Percentiles rank a stretch among this genome's conserved stretches.
Conservation (phyloP, 805 yeast genomes). For the Clavispora vitiphila region DNA sequence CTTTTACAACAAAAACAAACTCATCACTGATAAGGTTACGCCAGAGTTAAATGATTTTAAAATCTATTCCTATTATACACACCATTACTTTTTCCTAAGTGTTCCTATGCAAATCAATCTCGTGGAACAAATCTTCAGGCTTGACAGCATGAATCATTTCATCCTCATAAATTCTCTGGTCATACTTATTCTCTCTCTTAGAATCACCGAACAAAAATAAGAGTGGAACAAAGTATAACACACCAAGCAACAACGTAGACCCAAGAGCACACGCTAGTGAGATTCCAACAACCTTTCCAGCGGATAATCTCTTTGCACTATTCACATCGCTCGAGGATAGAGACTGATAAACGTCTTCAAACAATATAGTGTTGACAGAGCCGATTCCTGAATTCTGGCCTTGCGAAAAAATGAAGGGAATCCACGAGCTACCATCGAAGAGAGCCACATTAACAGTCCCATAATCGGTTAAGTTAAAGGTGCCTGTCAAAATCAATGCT, state of each 20-base stretch:
- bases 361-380: slow-evolving; percentile 24
- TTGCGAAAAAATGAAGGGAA: slow-evolving; percentile 51
- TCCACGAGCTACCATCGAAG: slow-evolving; percentile 64
- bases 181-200: slow-evolving; percentile 15
- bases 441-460: slow-evolving; percentile 60
- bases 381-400: slow-evolving; percentile 21
- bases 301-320: slow-evolving; percentile 20
- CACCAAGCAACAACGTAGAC: slow-evolving; percentile 36
- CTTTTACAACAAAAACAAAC: too few relatives aligned
- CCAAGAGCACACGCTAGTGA: slow-evolving; percentile 44
- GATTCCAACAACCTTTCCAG: slow-evolving; percentile 41
- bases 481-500: slow-evolving; percentile 56
- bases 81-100: slow-evolving; percentile 6
- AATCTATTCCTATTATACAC: not conserved
- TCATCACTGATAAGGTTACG: too few relatives aligned
- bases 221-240: slow-evolving; percentile 37
- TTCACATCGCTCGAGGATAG: slow-evolving; percentile 32
- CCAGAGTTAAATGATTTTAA: not conserved
- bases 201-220: slow-evolving; percentile 28
- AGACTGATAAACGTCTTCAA: slow-evolving; percentile 30
- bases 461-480: slow-evolving; percentile 40
- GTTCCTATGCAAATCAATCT: slow-evolving; percentile 39
- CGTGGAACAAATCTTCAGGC: slow-evolving; percentile 41
- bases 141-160: slow-evolving; percentile 42
- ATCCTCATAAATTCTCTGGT: slow-evolving; percentile 36